Conservation (phyloP, 1,139 yeast species). For the Scheffersomyces insectosa region DNA sequence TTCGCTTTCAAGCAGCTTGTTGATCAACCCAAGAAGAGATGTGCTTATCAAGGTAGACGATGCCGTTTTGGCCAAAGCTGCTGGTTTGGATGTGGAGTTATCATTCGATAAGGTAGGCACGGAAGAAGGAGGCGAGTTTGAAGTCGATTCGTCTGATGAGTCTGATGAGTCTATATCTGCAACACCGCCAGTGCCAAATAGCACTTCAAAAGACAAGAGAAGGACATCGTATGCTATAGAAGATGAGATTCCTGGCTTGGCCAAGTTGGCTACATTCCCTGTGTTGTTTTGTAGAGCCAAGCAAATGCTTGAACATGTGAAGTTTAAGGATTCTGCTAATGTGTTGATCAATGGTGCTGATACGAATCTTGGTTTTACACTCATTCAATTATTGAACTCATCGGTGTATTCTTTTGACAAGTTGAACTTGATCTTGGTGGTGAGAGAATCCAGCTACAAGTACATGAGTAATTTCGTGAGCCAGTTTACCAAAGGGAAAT, state of each 20-base stretch:
- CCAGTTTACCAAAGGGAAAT: conserved; percentile 20
- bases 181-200: not conserved
- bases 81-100: conserved; percentile 12
- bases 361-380: conserved; percentile 38
- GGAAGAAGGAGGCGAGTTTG: conserved; percentile 2
- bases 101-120: conserved; percentile 4
- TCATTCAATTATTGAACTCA: conserved; percentile 34
- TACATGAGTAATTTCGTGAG: conserved; percentile 25
- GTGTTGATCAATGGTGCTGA: conserved; percentile 49
- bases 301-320: conserved; percentile 34
- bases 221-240: not conserved
- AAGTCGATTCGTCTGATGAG: conserved; percentile 2
- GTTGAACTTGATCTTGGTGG: conserved; percentile 34
- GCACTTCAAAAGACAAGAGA: not conserved
- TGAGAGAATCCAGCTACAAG: conserved; percentile 26
- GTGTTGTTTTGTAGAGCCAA: conserved; percentile 42
- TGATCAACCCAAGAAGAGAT: conserved; percentile 37
- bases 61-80: conserved; percentile 20
- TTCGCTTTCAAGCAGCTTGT: conserved; percentile 34
- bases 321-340: conserved; percentile 21
- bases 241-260: conserved; percentile 20
- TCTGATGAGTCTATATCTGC: not conserved
- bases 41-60: conserved; percentile 31
- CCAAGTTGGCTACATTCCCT: conserved; percentile 37
- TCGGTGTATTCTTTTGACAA: conserved; percentile 20